Percentiles rank a stretch among this genome's conserved stretches.
These are phyloP conservation scores for Xylaria palmicola DNA, from an alignment of 495 filamentous ascomycete genomes.

Conservation along the genomic window DNA sequence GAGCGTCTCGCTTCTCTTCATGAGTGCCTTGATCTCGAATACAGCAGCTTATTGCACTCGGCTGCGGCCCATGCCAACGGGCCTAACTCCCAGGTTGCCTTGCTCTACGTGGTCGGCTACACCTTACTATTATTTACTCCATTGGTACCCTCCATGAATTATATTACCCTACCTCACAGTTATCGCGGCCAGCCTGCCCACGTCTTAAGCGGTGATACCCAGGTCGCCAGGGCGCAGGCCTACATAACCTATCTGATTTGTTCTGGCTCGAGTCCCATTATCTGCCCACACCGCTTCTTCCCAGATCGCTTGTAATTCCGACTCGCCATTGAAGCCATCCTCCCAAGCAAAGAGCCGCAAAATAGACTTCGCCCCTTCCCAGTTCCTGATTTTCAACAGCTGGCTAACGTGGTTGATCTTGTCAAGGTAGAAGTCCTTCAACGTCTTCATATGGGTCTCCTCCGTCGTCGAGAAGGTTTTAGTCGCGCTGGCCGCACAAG, in stretches of 20 bases:
- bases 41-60: not conserved
- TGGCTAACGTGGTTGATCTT: conserved; percentile 27
- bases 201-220: not conserved
- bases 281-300: conserved; percentile 30
- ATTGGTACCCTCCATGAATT: not conserved
- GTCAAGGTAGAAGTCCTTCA: conserved; percentile 25
- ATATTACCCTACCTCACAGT: not conserved
- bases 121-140: not conserved
- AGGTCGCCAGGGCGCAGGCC: conserved; percentile 5
- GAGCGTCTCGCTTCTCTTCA: not conserved
- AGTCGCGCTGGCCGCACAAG: conserved; percentile 27
- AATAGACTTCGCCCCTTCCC: conserved; percentile 29
- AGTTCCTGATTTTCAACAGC: conserved; percentile 25
- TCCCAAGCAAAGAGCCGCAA: conserved; percentile 33
- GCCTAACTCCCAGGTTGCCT: not conserved
- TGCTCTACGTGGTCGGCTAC: not conserved
- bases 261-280: conserved; percentile 12
- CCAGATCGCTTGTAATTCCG: conserved; percentile 29
- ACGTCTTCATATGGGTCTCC: conserved; percentile 24
- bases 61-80: not conserved
- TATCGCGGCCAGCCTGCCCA: not conserved
- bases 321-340: conserved; percentile 30
- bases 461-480: conserved; percentile 25
- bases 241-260: conserved; percentile 3
- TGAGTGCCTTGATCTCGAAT: not conserved